Percentiles rank a stretch among this genome's conserved stretches.
phyloP scores from a whole-genome alignment of 106 monocot genomes.

The Vanilla planifolia region DNA sequence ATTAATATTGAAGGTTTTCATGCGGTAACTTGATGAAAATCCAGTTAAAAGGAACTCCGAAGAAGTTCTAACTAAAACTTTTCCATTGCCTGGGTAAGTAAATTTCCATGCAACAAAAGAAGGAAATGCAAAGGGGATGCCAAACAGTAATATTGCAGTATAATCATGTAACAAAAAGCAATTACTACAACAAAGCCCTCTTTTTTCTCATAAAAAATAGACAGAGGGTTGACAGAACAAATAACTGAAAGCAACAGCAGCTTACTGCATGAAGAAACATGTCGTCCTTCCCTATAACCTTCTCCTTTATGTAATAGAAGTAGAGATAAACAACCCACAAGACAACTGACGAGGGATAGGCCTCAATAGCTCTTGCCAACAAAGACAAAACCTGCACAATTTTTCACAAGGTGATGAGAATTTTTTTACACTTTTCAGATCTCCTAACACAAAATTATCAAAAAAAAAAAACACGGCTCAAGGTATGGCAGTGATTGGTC shows the following conservation, averaged over 20 bases:
- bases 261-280: conserved; percentile 83
- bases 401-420: conserved; percentile 3
- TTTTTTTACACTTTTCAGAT: not conserved
- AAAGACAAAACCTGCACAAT: conserved; percentile 56
- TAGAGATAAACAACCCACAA: conserved; percentile 84
- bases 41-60: no score
- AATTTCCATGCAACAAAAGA: no score
- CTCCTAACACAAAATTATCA: not conserved
- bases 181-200: no score
- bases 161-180: no score
- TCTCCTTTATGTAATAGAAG: conserved; percentile 73
- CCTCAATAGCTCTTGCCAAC: conserved; percentile 71
- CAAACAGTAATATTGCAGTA: no score
- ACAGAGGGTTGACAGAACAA: no score
- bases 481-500: not conserved
- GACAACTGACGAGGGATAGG: conserved; percentile 41
- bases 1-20: no score
- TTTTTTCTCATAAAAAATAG: no score
- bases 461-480: conserved; percentile 1
- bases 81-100: no score
- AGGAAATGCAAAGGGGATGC: no score
- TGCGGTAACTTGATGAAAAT: no score
- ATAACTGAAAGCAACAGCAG: conserved; percentile 1
- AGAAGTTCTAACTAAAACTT: no score
- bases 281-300: conserved; percentile 69